phyloP scores from a whole-genome alignment of 352 stramenopile species.

The Phytophthora lateralis region DNA sequence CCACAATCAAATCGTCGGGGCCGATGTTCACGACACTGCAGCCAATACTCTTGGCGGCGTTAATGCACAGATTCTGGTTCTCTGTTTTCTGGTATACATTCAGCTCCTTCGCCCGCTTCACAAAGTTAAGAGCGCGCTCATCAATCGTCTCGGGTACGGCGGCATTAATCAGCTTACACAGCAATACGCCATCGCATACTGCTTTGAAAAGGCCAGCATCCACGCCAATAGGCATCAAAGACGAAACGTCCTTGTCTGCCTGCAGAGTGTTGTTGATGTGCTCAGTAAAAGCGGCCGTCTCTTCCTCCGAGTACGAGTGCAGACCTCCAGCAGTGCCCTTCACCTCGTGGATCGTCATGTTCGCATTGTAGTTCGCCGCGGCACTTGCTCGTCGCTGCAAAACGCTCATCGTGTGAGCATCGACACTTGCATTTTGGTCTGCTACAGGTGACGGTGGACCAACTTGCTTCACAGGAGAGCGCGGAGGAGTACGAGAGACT shows the following conservation, averaged over 20 bases:
- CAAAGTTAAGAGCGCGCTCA: conserved; percentile 85
- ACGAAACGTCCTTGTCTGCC: conserved; percentile 64
- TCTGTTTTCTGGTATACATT: conserved; percentile 91
- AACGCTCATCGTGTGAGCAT: conserved; percentile 62
- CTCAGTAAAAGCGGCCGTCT: conserved; percentile 90
- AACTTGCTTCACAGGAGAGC: conserved; percentile 22
- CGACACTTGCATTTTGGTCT: conserved; percentile 25
- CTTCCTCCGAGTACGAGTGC: conserved; percentile 92
- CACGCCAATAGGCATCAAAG: conserved; percentile 78
- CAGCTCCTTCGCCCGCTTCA: conserved; percentile 76
- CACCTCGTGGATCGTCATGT: conserved; percentile 80
- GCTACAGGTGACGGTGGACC: conserved; percentile 6
- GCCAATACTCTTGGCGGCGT: conserved; percentile 92
- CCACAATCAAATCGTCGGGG: conserved; percentile 81
- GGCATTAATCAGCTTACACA: conserved; percentile 94
- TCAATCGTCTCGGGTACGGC: conserved; percentile 94
- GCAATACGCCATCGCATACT: conserved; percentile 83
- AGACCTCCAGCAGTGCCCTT: conserved; percentile 75
- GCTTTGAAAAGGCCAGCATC: conserved; percentile 82
- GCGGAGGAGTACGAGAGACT: conserved; percentile 28
- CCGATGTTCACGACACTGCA: conserved; percentile 95
- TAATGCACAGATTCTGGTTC: conserved; percentile 94
- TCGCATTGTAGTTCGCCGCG: conserved; percentile 59
- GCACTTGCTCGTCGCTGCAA: conserved; percentile 68
- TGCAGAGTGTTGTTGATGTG: conserved; percentile 92